Evolutionary conservation across 2,329 filamentous ascomycete genomes (phyloP).

Genomic region (Trichoderma sp.): DNA sequence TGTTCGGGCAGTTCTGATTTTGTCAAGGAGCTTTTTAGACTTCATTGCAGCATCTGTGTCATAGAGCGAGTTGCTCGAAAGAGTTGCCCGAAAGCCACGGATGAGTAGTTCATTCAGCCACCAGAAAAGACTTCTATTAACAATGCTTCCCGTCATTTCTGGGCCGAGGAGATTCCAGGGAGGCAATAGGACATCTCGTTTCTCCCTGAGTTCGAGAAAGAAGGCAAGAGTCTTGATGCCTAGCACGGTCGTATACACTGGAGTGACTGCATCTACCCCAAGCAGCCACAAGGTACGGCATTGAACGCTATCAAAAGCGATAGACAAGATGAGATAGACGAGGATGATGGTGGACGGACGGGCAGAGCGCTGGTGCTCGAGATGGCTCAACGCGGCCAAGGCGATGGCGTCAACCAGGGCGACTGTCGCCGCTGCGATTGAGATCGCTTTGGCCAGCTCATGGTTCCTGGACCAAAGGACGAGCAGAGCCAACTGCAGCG

Average conservation of each 20-base stretch:
- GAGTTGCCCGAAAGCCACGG: conserved; percentile 23
- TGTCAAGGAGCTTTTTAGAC: conserved; percentile 19
- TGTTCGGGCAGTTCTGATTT: conserved; percentile 6
- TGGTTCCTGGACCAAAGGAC: not conserved
- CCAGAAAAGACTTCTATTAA: conserved; percentile 34
- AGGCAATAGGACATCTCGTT: conserved; percentile 25
- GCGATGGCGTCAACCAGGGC: conserved; percentile 27
- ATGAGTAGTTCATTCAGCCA: conserved; percentile 33
- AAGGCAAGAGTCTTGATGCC: conserved; percentile 29
- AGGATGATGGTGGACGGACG: conserved; percentile 32
- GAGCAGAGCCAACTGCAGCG: conserved; percentile 1
- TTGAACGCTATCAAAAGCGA: conserved; percentile 31
- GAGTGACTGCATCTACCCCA: conserved; percentile 23
- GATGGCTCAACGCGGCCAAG: conserved; percentile 29
- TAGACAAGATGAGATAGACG: conserved; percentile 30
- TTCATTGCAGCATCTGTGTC: conserved; percentile 20
- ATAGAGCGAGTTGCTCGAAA: conserved; percentile 20
- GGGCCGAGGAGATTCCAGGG: conserved; percentile 25
- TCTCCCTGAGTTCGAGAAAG: conserved; percentile 30
- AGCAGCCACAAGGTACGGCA: conserved; percentile 34
- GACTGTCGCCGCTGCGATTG: conserved; percentile 15
- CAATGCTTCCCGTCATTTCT: conserved; percentile 33
- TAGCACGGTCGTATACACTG: conserved; percentile 27
- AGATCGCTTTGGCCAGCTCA: conserved; percentile 5
- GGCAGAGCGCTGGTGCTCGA: conserved; percentile 32